phyloP scores from a whole-genome alignment of 352 stramenopile genomes.

The Phytophthora nicotianae region DNA sequence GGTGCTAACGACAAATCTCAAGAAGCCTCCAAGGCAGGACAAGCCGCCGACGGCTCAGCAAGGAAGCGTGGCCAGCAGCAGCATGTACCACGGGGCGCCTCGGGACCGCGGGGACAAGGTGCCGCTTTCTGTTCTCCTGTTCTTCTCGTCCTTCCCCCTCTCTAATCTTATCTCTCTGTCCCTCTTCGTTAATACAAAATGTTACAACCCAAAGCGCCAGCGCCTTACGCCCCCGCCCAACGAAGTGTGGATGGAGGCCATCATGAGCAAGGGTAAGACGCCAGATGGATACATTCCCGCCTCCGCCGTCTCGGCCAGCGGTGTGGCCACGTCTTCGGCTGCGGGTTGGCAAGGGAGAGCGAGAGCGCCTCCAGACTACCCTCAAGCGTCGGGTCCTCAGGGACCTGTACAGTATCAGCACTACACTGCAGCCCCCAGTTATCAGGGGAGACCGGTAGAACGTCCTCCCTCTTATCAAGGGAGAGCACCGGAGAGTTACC shows the following conservation, averaged over 20 bases:
- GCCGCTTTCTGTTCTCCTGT: not conserved
- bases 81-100: conserved; percentile 37
- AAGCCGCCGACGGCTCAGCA: conserved; percentile 19
- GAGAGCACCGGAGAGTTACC: conserved; percentile 11
- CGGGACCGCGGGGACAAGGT: conserved; percentile 37
- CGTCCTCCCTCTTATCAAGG: conserved; percentile 13
- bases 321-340: conserved; percentile 6
- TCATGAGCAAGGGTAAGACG: conserved; percentile 67
- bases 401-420: conserved; percentile 23
- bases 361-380: conserved; percentile 1
- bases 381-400: not conserved
- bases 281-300: conserved; percentile 27
- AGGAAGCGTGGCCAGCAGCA: conserved; percentile 16
- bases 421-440: conserved; percentile 5
- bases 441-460: conserved; percentile 17
- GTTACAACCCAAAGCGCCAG: conserved; percentile 27
- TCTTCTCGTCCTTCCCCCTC: not conserved
- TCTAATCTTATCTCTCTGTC: conserved; percentile 4
- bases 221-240: conserved; percentile 49
- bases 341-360: conserved; percentile 16
- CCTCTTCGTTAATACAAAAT: not conserved
- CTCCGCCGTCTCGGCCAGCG: not conserved
- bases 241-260: conserved; percentile 73
- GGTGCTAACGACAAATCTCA: conserved; percentile 26
- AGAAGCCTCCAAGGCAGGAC: conserved; percentile 4